These are phyloP conservation scores for Lactarius evosmus DNA, from an alignment of 768 basidiomycete genomes.

Conservation along the genomic window DNA sequence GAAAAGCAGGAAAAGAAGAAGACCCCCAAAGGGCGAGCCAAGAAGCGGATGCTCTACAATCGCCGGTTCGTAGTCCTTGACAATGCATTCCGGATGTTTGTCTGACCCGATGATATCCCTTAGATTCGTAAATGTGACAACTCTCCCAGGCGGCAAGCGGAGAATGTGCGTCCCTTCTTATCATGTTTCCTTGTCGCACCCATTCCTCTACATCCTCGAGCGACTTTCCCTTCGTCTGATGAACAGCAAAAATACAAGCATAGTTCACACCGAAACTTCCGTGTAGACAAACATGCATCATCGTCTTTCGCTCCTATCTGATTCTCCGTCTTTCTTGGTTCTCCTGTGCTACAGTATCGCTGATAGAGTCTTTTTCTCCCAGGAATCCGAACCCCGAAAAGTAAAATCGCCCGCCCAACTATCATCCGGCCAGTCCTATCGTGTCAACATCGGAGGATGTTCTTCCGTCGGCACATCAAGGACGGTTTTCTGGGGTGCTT, in stretches of 20 bases:
- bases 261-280: constrained; percentile 94
- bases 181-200: constrained; percentile 20
- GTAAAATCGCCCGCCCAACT: constrained; percentile 29
- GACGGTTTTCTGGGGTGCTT: constrained; percentile 5
- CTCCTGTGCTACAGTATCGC: not conserved
- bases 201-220: constrained; percentile 15
- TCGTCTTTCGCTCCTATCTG: constrained; percentile 99
- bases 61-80: constrained; percentile 59
- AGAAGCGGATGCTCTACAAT: constrained; percentile 94
- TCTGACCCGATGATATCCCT: constrained; percentile 3
- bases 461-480: constrained; percentile 11
- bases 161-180: constrained; percentile 73
- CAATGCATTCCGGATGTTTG: not conserved
- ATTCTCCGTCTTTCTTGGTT: constrained; percentile 36
- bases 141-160: constrained; percentile 88
- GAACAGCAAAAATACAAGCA: constrained; percentile 55
- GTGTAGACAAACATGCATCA: constrained; percentile 85
- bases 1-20: constrained; percentile 99
- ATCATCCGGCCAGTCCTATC: not conserved
- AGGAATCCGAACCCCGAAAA: constrained; percentile 43
- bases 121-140: constrained; percentile 93
- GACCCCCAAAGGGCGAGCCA: constrained; percentile 93
- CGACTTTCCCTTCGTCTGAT: constrained; percentile 48
- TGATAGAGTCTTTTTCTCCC: constrained; percentile 19
- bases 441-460: not conserved